Base-by-base conservation (phyloP, 805 yeast species). In the Saccharomycopsis sp. region DNA sequence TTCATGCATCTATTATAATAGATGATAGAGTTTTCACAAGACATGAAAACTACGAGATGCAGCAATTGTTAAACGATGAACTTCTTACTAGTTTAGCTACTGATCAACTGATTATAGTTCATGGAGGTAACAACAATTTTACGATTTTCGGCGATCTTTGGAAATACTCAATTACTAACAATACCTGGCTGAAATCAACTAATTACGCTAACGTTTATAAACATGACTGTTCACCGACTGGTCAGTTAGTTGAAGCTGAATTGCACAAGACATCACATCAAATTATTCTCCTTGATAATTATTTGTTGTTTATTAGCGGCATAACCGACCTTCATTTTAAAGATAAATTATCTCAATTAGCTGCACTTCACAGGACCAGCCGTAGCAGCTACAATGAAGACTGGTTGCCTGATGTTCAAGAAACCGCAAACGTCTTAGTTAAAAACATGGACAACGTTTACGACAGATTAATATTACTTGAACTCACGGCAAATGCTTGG, bases 101-200 rank as follows among this genome's bases (percentile, higher is more conserved):
- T 31, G 35, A 40, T 23, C 11, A 21, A 21, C 4, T 31, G 6
- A 35, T 49, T 28, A 17, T 49, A 14, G 34, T 49, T 24, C 52
- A 49, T 20, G 52, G 52, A 7, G 52, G 52, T 13, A 41, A 43
- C 13, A 46, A 43, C 34, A 24, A 34, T n/a, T 41, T 31, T 16
- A 38, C 26, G 24, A 6, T 45, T 8, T 49, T 41, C 40, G 52
- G 52, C 4, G 51, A 49, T 23, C 16, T 41, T 14, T 49, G 52
- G 52, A 38, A 28, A 23, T 49, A 42, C 41, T 29, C 31, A 5
- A 28, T 45, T 31, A 24, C 23, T n/a, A 39, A 32, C 3, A 46
- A 39, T 21, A 24, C 21, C 8, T 49, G 52, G 52, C 20, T 36
- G 8, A 32, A 21, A 22, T 16, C 39, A n/a, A 28, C 20, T 13